A percentile compares a stretch with the other conserved stretches of the same genome.
phyloP scores from a whole-genome alignment of 257 asterid species.

The Plantago ovata region DNA sequence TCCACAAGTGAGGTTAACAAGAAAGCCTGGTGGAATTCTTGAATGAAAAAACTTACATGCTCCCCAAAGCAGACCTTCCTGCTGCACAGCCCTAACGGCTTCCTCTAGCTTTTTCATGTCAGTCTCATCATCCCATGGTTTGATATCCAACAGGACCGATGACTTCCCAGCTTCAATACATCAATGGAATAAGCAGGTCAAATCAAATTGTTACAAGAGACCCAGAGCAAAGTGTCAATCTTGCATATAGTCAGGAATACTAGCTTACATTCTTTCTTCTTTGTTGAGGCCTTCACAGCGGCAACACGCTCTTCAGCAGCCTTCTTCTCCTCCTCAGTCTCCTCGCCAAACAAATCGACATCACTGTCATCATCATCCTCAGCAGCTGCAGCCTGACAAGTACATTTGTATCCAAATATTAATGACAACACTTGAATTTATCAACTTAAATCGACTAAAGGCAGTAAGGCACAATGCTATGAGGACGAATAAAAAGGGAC shows the following conservation, averaged over 20 bases:
- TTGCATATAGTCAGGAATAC: background rate
- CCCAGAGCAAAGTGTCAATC: no score
- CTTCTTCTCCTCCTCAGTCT: slow-evolving; percentile 93
- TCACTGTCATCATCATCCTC: slow-evolving; percentile 80
- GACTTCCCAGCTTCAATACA: slow-evolving; percentile 62
- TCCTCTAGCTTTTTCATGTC: slow-evolving; percentile 95
- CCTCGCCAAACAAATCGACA: slow-evolving; percentile 91
- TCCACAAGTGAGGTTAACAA: no score
- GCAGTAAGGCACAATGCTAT: no score
- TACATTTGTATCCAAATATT: no score
- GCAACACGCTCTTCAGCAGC: slow-evolving; percentile 95
- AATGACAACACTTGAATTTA: no score
- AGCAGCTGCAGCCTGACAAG: no score
- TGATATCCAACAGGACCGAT: slow-evolving; percentile 56
- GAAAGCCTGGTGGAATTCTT: no score
- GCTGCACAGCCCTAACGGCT: slow-evolving; percentile 61
- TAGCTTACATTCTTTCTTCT: slow-evolving; percentile 86
- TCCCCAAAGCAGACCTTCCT: slow-evolving; percentile 93
- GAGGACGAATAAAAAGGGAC: no score
- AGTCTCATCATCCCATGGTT: slow-evolving; percentile 99
- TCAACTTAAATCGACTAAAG: no score
- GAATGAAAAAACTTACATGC: slow-evolving; percentile 50
- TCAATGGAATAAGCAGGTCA: background rate
- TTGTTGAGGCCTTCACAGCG: slow-evolving; percentile 73
- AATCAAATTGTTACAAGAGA: no score